Base-by-base conservation (phyloP, 1,284 basidiomycete species). In the Pseudozyma thailandica region DNA sequence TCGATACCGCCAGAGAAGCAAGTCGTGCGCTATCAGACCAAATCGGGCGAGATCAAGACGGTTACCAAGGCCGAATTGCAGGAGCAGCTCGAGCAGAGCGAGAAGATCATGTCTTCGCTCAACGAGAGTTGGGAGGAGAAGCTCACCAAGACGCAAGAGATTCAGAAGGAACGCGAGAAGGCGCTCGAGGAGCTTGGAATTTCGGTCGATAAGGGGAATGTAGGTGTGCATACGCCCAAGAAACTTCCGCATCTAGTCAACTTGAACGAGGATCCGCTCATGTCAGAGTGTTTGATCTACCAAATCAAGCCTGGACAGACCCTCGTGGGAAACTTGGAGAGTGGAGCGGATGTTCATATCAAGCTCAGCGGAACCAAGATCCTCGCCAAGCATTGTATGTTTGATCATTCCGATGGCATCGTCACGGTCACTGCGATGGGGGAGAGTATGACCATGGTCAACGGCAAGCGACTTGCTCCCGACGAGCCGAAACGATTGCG, bases 41-140 rank as follows among this genome's bases (percentile, higher is more conserved):
- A 94, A 84, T 91, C 93, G 66, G 95, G 96, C 43, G 91, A 91
- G 80, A 88, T 98, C 82, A 92, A 92, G 86, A 95, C 91, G 4
- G 94, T 98, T 70, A 93, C 93, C 30, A 98, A 98, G 84, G 93
- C 94, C 4, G 94, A 94, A 81, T 86, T 98, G 50, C 93, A 98
- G 83, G 95, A 98, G 72, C 95, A 98, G 84, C 89, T 98, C 85
- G 92, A 97, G 85, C 88, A 92, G 48, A 92, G 92, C 83, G 95
- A 98, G 86, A 98, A 97, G 86, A 86, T 98, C 64, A 97, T 98
- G 94, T 88, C 93, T 84, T 89, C 90, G 75, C 85, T 98, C 83
- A 97, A 97, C 82, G 92, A 98, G 85, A 97, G 94, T 3, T 98
- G 95, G 94, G 95, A 98, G 84, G 88, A 97, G 85, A 98, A 98